These are phyloP conservation scores for Penicillium sp. DNA, from an alignment of 2,329 filamentous ascomycete species.

Conservation along the genomic window DNA sequence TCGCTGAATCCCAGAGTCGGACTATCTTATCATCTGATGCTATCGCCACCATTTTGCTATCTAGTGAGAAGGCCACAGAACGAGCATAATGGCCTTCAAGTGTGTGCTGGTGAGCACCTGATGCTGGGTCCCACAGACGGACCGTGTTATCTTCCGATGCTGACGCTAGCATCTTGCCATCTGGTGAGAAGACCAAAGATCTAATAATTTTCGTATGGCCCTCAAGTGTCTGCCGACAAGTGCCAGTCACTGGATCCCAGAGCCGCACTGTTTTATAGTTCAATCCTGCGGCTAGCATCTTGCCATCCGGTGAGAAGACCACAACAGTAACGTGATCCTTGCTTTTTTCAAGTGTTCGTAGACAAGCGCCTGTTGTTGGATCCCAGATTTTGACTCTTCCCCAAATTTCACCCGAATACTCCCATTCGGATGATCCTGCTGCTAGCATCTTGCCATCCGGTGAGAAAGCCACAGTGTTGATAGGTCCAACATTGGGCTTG, in stretches of 20 bases:
- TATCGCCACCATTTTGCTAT: not conserved
- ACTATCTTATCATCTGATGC: not conserved
- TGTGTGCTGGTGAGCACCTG: slow-evolving; percentile 6
- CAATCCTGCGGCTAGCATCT: not conserved
- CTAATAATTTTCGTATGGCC: not conserved
- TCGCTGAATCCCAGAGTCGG: not conserved
- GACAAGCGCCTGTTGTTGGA: not conserved
- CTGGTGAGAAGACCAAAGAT: not conserved
- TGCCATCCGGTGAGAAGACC: not conserved
- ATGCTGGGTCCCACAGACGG: slow-evolving; percentile 9
- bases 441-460: not conserved
- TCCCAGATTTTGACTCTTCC: not conserved
- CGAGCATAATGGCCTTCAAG: slow-evolving; percentile 7
- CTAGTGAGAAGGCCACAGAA: not conserved
- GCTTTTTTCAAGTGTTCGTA: not conserved
- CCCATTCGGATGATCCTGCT: not conserved
- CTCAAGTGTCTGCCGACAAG: not conserved
- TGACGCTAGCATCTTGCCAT: not conserved
- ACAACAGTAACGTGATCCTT: not conserved
- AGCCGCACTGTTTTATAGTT: not conserved
- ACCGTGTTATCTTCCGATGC: not conserved
- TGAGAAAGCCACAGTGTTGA: not conserved
- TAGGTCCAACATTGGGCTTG: not conserved
- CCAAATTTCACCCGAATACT: not conserved
- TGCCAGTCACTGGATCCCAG: not conserved